Base-by-base conservation (phyloP, 352 stramenopile genomes). In the Phytophthora podocarpi region DNA sequence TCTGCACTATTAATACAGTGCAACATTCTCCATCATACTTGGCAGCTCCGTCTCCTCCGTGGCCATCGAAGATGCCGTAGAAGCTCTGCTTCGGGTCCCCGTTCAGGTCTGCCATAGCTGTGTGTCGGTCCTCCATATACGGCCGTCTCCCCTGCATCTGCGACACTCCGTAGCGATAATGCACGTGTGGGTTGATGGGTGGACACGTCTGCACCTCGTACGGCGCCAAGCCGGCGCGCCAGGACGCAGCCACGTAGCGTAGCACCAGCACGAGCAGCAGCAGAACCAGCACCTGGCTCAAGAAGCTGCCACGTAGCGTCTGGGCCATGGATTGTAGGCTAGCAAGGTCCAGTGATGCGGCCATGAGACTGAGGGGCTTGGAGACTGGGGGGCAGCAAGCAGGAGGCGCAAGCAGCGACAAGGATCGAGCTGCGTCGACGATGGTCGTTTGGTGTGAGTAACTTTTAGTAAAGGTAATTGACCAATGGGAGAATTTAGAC, bases 51-150 rank as follows among this genome's bases (percentile, higher is more conserved):
- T 92, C 81, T 30, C 93, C 93, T 41, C 93, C 93, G 67, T 98
- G 93, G 59, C 93, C 93, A 60, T 98, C 93, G 68, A 98, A 98
- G 46, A 98, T 81, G 32, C 86, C 93, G 59, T 97, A 98, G 41
- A 98, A 96, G 43, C 87, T 95, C 57, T 89, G 74, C 42, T 81
- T 83, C 4, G 80, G 48, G 68, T 97, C 85, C 23, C 84, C 87
- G 26, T 94, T 93, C 23, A 97, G 67, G 18, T 91, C 80, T 1
- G 76, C 75, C 36, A 92, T 71, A 8, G 83, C 89, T 15, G 75
- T 85, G 77, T 97, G 85, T 21, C 88, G 72, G 62, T 98, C 91
- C 53, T 98, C 91, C 89, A 97, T 97, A 72, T 98, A 97, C 58
- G 86, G 85, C 3, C 91, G 70, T 35, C 85, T 72, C 21, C 87